Base-by-base conservation (phyloP, 495 filamentous ascomycete species). In the Hyaloscypha variabilis region DNA sequence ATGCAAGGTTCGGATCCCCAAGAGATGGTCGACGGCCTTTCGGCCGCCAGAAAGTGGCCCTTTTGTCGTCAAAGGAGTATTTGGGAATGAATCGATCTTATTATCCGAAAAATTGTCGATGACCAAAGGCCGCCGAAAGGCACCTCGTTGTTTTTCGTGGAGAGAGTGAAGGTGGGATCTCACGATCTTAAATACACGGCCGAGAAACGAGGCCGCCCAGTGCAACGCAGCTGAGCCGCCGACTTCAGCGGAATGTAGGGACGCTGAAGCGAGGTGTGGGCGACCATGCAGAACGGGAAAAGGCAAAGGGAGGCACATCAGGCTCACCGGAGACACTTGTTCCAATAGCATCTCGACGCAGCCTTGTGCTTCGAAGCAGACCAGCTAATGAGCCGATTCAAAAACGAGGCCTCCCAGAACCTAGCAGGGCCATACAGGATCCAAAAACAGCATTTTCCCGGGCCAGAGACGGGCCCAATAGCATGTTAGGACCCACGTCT, bases 191-290 rank as follows among this genome's bases (percentile, higher is more conserved):
- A 54, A 24, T 54, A 24, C 21, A 54, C 19, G 23, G 17, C 3
- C 51, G 21, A 54, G 23, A 54, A 54, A 54, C 51, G 51, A 54
- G 51, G 51, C 51, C 51, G 21, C 51, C 51, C 5, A 25, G 23
- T 19, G 6, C 10, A 46, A 46, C 3, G 39, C 13, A 17, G 17
- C 39, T 46, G 39, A 34, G 39, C 39, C 11, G 39, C 39, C 19
- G 39, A 46, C 11, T 46, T 46, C 11, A 46, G 11, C 17, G 6
- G 11, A 11, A 19, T 46, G 39, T 17, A 17, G 4, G 6, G 39
- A 46, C n/a, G n/a, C n/a, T n/a, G 39, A 8, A 14, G 39, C 8
- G 8, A 46, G 39, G 10, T 4, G 39, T 46, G 39, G 17, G 17
- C 11, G 39, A 17, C 5, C 8, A 46, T 46, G 39, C 39, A 42